A percentile compares a stretch with the other conserved stretches of the same genome.
These are phyloP conservation scores for Polyplosphaeria fusca DNA, from an alignment of 495 filamentous ascomycete genomes.

Conservation along the genomic window DNA sequence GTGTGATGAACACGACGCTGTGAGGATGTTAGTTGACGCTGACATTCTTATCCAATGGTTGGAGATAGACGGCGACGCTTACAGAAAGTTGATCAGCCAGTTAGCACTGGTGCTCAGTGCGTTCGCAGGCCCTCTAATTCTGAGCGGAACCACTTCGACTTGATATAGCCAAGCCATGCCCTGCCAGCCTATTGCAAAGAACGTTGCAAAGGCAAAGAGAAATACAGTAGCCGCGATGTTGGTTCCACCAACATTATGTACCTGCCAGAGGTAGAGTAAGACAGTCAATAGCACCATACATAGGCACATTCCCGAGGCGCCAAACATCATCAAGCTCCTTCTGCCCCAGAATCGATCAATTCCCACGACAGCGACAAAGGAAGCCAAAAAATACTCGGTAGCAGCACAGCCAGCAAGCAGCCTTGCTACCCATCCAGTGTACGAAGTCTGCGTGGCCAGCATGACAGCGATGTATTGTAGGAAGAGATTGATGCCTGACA, in stretches of 20 bases:
- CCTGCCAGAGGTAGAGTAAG: slow-evolving; percentile 35
- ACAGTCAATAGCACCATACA: slow-evolving; percentile 68
- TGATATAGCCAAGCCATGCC: slow-evolving; percentile 77
- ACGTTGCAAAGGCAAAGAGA: slow-evolving; percentile 72
- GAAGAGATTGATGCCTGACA: slow-evolving; percentile 72
- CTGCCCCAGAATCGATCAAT: slow-evolving; percentile 64
- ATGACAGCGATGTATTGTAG: slow-evolving; percentile 71
- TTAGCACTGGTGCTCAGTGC: slow-evolving; percentile 64
- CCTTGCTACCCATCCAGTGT: slow-evolving; percentile 56
- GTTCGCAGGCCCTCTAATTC: slow-evolving; percentile 71
- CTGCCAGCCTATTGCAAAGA: slow-evolving; percentile 74
- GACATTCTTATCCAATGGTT: too few species aligned
- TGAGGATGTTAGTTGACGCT: slow-evolving; percentile 43
- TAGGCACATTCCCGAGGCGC: slow-evolving; percentile 63
- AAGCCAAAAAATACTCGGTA: slow-evolving; percentile 72
- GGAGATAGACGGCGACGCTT: slow-evolving; percentile 1
- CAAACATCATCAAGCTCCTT: slow-evolving; percentile 68
- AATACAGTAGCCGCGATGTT: slow-evolving; percentile 57
- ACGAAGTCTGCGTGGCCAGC: slow-evolving; percentile 54
- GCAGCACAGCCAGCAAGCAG: slow-evolving; percentile 70
- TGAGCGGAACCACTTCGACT: slow-evolving; percentile 69
- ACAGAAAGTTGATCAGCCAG: slow-evolving; percentile 57
- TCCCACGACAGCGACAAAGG: slow-evolving; percentile 67
- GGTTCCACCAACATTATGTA: slow-evolving; percentile 14
- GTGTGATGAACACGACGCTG: slow-evolving; percentile 69